Evolutionary conservation across 163 green algal genomes (phyloP).

Genomic region (Coccomyxa subellipsoidea): DNA sequence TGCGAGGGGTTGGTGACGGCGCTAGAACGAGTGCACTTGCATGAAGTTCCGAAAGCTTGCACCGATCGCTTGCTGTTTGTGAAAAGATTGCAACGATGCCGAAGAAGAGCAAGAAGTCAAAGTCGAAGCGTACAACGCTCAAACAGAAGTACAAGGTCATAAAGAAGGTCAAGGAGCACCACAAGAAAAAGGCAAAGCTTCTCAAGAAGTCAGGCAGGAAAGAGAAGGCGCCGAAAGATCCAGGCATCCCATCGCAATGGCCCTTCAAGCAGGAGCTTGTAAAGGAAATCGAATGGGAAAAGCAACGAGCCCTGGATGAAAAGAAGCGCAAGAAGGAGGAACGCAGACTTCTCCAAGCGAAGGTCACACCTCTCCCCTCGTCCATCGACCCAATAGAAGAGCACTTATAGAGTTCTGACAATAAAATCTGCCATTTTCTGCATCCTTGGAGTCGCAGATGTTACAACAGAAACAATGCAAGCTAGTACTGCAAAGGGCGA

Average conservation of each 20-base stretch:
- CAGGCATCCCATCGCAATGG: constrained; percentile 90
- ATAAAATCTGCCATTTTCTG: no score
- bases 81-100: constrained; percentile 56
- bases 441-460: not conserved
- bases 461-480: no score
- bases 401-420: no score
- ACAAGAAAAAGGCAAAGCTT: constrained; percentile 89
- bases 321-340: constrained; percentile 73
- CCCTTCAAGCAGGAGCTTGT: constrained; percentile 96
- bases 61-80: not conserved
- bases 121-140: constrained; percentile 90
- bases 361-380: not conserved
- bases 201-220: constrained; percentile 69
- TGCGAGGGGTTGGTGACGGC: not conserved
- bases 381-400: not conserved
- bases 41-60: not conserved
- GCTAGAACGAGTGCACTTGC: not conserved
- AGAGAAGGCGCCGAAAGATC: constrained; percentile 77
- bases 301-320: constrained; percentile 57
- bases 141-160: constrained; percentile 95
- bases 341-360: not conserved
- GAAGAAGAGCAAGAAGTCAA: constrained; percentile 84
- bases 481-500: no score
- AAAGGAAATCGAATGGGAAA: constrained; percentile 83
- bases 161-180: constrained; percentile 88